Conservation (phyloP, 2,329 filamentous ascomycete species). For the Coniochaeta prunicola region DNA sequence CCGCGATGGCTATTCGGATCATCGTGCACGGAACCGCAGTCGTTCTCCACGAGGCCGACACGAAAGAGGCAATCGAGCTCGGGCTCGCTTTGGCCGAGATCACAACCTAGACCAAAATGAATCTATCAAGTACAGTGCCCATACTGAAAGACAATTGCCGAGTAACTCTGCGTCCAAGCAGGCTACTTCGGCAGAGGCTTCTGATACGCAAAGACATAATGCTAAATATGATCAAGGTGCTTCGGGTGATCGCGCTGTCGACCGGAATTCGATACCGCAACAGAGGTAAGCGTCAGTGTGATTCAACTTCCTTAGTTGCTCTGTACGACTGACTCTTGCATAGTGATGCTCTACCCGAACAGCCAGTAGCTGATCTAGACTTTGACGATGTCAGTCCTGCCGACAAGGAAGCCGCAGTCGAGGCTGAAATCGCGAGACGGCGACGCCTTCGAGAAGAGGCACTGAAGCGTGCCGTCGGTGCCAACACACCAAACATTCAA, state of each 20-base stretch:
- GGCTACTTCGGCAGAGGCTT: constrained; percentile 51
- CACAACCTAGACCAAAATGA: constrained; percentile 20
- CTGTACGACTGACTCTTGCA: background rate
- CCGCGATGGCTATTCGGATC: constrained; percentile 17
- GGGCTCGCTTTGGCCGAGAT: constrained; percentile 20
- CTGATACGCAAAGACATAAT: constrained; percentile 52
- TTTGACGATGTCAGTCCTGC: constrained; percentile 52
- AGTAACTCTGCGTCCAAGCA: constrained; percentile 57
- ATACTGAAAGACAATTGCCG: constrained; percentile 40
- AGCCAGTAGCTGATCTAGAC: constrained; percentile 23
- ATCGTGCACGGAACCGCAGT: constrained; percentile 20
- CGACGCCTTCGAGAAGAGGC: constrained; percentile 80
- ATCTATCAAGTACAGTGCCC: constrained; percentile 35
- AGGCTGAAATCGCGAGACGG: constrained; percentile 75
- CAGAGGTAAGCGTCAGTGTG: constrained; percentile 23
- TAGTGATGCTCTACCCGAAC: constrained; percentile 8
- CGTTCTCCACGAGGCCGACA: constrained; percentile 18
- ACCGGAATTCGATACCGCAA: constrained; percentile 18
- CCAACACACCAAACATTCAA: constrained; percentile 65
- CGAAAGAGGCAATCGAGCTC: constrained; percentile 18
- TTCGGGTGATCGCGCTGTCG: constrained; percentile 35
- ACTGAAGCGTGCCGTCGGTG: constrained; percentile 67
- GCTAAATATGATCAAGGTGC: constrained; percentile 62
- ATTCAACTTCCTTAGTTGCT: background rate
- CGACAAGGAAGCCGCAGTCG: constrained; percentile 51